phyloP scores from a whole-genome alignment of 2,329 filamentous ascomycete genomes.

The Sporothrix humicola region DNA sequence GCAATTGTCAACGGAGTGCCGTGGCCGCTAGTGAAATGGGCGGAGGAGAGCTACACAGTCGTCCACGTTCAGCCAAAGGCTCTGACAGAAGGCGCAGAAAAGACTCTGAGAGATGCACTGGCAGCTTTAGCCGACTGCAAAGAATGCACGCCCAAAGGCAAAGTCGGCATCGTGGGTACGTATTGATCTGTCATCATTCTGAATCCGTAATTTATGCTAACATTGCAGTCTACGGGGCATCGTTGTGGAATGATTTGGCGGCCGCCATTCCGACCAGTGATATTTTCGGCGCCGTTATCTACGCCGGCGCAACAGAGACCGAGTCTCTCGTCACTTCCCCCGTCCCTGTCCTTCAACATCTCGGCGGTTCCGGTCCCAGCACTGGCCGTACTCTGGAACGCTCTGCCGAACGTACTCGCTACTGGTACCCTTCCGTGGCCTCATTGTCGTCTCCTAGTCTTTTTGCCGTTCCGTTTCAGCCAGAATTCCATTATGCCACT shows the following conservation, averaged over 20 bases:
- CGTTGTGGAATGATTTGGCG: not conserved
- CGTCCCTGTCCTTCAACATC: not conserved
- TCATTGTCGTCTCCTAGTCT: not conserved
- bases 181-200: not conserved
- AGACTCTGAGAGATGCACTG: not conserved
- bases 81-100: not conserved
- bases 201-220: not conserved
- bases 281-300: not conserved
- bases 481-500: constrained; percentile 9
- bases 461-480: not conserved
- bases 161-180: constrained; percentile 3
- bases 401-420: not conserved
- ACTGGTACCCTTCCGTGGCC: constrained; percentile 3
- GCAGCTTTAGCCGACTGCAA: not conserved
- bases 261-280: not conserved
- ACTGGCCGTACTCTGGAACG: not conserved
- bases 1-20: constrained; percentile 33
- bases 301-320: not conserved
- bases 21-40: constrained; percentile 67
- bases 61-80: constrained; percentile 54
- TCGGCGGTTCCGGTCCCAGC: not conserved
- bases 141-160: not conserved
- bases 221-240: not conserved
- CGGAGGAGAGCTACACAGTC: constrained; percentile 71
- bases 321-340: not conserved